A percentile compares a stretch with the other conserved stretches of the same genome.
Conservation (phyloP, 805 yeast genomes). For the Blastobotrys muscicola region DNA sequence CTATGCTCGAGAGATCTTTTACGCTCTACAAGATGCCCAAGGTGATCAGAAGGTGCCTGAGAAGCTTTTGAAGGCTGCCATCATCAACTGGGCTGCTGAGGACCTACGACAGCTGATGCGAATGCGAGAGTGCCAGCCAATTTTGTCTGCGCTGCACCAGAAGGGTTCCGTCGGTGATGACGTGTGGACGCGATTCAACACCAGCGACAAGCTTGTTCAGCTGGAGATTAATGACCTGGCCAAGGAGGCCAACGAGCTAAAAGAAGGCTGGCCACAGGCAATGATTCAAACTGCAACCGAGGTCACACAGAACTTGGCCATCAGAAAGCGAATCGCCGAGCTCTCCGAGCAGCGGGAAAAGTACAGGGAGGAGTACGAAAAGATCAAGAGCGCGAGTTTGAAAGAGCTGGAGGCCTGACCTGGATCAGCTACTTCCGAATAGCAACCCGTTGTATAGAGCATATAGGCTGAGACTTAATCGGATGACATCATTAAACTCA, state of each 20-base stretch:
- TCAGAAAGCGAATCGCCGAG: constrained; percentile 57
- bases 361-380: constrained; percentile 14
- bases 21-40: constrained; percentile 41
- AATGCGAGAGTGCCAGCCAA: constrained; percentile 67
- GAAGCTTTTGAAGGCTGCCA: constrained; percentile 61
- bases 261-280: constrained; percentile 71
- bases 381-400: constrained; percentile 7
- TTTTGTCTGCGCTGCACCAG: constrained; percentile 63
- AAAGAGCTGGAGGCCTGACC: constrained; percentile 7
- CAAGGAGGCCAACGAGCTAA: constrained; percentile 59
- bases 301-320: constrained; percentile 84
- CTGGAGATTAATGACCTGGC: constrained; percentile 70
- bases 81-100: constrained; percentile 71
- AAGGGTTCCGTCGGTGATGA: constrained; percentile 90
- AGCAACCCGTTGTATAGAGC: background rate
- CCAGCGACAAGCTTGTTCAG: constrained; percentile 71
- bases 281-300: constrained; percentile 78
- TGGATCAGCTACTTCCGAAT: background rate
- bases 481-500: no score
- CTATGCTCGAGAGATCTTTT: constrained; percentile 54
- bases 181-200: constrained; percentile 65
- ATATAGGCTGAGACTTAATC: no score
- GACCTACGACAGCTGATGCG: constrained; percentile 75
- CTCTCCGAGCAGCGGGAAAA: constrained; percentile 16
- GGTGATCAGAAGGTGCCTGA: constrained; percentile 57